Base-by-base conservation (phyloP, 108 stramenopile genomes). In the Skeletonema tropicum region DNA sequence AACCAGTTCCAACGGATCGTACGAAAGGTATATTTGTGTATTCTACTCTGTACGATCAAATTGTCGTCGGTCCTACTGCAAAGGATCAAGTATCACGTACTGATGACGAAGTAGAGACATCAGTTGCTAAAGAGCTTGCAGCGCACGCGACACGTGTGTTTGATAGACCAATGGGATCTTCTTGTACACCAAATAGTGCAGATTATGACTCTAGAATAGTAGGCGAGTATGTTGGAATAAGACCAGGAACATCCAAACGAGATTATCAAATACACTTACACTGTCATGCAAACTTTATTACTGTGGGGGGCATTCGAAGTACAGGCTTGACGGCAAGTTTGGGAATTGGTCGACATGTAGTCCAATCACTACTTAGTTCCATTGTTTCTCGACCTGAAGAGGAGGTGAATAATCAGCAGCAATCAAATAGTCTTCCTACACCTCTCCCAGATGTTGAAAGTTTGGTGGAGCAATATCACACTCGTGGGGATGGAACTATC, bases 51-150 rank as follows among this genome's bases (percentile, higher is more conserved):
- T 91, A 92, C 72, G 75, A 91, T 74, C 90, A 92, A 65, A 73
- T 95, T 63, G 88, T 92, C 10, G 91, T 90, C 0, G 94, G 94
- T 23, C 94, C 94, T n/a, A 95, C 94, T 10, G 94, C 94, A 10
- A 49, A 81, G 30, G 90, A 89, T 80, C 88, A 90, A 80, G 36
- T 64, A 23, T 86, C 86, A 3, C 65, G 77, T 19, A 82, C 80
- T 2, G 88, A 90, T 75, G 78, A 88, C 15, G 26, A 38, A 9
- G 57, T 85, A 7, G 90, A 92, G 68, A 60, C 59, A 9, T 66
- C 60, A 2, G 88, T 90, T 2, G 80, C 85, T 25, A 57, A 69
- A 15, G 39, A 75, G 32, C 74, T 95, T 58, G 79, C 76, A 41
- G 76, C 57, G 7, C 60, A 68, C 49, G 82, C 69, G 11, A 61